Conservation (phyloP, 805 yeast genomes). For the Pichia rugopelliculosa region DNA sequence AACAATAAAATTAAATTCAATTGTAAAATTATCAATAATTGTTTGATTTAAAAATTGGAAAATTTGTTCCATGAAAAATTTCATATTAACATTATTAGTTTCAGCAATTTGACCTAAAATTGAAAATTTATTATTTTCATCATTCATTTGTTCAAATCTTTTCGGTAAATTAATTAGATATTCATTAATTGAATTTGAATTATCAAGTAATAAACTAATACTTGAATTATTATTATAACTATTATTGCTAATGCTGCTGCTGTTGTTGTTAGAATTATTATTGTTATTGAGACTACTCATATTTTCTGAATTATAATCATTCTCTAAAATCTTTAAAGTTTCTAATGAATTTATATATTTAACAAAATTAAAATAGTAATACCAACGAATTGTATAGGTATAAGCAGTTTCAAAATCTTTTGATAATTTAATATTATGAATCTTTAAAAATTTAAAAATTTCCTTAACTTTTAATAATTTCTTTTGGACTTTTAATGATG, state of each 20-base stretch:
- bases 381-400: constrained; percentile 87
- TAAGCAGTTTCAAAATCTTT: constrained; percentile 73
- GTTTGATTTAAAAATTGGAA: constrained; percentile 70
- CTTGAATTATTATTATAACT: neutral
- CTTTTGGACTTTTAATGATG: constrained; percentile 71
- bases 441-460: constrained; percentile 47
- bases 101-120: constrained; percentile 84
- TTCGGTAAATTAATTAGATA: constrained; percentile 50
- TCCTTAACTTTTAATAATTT: constrained; percentile 57
- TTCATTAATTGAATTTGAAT: constrained; percentile 35
- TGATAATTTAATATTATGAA: constrained; percentile 56
- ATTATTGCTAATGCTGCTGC: neutral
- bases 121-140: constrained; percentile 45
- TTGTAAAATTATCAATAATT: constrained; percentile 65
- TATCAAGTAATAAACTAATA: constrained; percentile 2
- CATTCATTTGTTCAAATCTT: constrained; percentile 46
- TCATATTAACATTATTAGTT: constrained; percentile 42
- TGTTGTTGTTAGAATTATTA: constrained; percentile 10
- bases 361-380: constrained; percentile 70
- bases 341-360: constrained; percentile 70
- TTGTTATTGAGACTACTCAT: constrained; percentile 16
- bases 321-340: constrained; percentile 45
- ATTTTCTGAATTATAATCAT: constrained; percentile 6
- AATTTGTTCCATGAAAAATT: constrained; percentile 65
- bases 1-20: constrained; percentile 64